phyloP scores from a whole-genome alignment of 768 basidiomycete species.

The Termitomyces titanicus region DNA sequence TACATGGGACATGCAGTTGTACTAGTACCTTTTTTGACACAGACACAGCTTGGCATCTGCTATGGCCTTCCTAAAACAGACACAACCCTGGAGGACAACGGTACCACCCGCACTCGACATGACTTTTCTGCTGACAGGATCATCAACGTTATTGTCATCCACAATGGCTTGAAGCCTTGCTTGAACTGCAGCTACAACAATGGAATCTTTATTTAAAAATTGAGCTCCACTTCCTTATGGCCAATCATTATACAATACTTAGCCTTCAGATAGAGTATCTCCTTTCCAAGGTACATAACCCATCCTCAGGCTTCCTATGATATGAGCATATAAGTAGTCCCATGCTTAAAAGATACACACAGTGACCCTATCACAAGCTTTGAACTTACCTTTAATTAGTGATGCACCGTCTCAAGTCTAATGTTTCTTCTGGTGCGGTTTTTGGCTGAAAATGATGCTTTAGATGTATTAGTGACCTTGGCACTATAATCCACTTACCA shows the following conservation, averaged over 20 bases:
- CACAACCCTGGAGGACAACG: no score
- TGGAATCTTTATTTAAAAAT: conserved; percentile 56
- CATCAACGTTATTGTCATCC: conserved; percentile 74
- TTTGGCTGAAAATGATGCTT: conserved; percentile 49
- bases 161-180: conserved; percentile 79
- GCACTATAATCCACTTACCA: conserved; percentile 37
- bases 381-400: conserved; percentile 37
- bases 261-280: conserved; percentile 42
- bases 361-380: conserved; percentile 61
- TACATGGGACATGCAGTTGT: no score
- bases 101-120: conserved; percentile 70
- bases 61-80: no score
- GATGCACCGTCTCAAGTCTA: conserved; percentile 87
- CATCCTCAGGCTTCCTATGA: conserved; percentile 43
- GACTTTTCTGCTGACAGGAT: conserved; percentile 81
- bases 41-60: no score
- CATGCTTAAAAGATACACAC: conserved; percentile 34
- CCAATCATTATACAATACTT: conserved; percentile 44
- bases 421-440: conserved; percentile 69
- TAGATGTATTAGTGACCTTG: not conserved
- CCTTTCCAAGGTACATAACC: conserved; percentile 63
- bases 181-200: conserved; percentile 76
- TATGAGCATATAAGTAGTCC: conserved; percentile 1
- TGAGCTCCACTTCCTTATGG: conserved; percentile 61
- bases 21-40: no score